Percentiles rank a stretch among this genome's conserved stretches.
Conservation (phyloP, 495 filamentous ascomycete genomes). For the Staphylotrichum longicolle region DNA sequence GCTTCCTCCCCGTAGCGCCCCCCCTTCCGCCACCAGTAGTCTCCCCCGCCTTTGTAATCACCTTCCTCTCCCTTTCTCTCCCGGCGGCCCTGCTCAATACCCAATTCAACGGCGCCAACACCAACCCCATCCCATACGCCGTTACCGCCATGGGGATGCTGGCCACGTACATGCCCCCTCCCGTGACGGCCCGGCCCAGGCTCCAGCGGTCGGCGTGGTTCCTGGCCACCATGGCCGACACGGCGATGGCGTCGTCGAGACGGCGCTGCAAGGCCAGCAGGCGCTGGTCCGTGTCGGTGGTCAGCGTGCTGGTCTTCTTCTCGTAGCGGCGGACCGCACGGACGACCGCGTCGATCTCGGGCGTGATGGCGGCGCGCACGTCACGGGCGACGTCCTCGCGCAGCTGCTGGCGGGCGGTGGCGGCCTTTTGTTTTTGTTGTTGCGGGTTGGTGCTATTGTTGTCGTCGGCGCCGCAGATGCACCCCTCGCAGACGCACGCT, state of each 20-base stretch:
- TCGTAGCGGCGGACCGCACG: constrained; percentile 92
- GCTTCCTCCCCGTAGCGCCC: too few species aligned
- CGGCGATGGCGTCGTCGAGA: constrained; percentile 71
- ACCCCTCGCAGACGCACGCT: background rate
- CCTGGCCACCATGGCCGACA: constrained; percentile 73
- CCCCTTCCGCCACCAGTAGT: too few species aligned
- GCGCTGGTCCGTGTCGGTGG: constrained; percentile 71
- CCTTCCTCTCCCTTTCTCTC: too few species aligned
- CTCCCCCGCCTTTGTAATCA: too few species aligned
- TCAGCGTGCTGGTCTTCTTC: constrained; percentile 72
- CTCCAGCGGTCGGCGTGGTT: constrained; percentile 31
- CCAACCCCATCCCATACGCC: background rate
- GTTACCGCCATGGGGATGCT: background rate
- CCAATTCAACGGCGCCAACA: background rate
- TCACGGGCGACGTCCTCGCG: constrained; percentile 53
- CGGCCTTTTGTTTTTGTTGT: background rate
- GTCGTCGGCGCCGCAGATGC: background rate
- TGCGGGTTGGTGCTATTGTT: background rate
- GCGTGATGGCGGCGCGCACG: constrained; percentile 63
- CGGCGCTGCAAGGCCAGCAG: constrained; percentile 66
- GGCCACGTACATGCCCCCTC: constrained; percentile 3
- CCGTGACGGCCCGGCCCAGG: constrained; percentile 27
- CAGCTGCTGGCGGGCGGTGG: constrained; percentile 8
- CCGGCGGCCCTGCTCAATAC: background rate
- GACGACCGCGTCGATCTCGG: constrained; percentile 84